Percentiles rank a stretch among this genome's conserved stretches.
Conservation (phyloP, 345 rosid genomes). For the Carallia brachiata region DNA sequence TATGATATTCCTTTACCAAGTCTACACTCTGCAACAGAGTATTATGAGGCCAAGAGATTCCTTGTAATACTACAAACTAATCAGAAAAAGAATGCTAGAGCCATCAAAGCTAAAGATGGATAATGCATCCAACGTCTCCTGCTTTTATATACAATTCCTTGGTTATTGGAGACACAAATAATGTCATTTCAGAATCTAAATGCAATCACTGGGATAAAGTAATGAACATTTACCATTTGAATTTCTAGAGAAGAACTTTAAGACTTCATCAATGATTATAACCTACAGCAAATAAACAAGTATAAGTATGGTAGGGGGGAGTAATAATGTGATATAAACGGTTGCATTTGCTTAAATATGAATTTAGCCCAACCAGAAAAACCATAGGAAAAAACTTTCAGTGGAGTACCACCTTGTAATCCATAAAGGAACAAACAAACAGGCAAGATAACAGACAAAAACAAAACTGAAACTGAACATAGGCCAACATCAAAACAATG, state of each 20-base stretch:
- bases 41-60: too few relatives aligned
- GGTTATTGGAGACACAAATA: background rate
- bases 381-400: too few relatives aligned
- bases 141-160: background rate
- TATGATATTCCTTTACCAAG: too few relatives aligned
- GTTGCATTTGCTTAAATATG: background rate
- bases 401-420: too few relatives aligned
- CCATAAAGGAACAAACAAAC: background rate
- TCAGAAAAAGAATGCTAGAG: too few relatives aligned
- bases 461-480: too few relatives aligned
- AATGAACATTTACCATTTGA: conserved; percentile 43
- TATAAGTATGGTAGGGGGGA: background rate
- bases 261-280: conserved; percentile 82
- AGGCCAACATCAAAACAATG: too few relatives aligned
- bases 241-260: conserved; percentile 90
- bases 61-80: too few relatives aligned
- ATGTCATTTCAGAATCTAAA: background rate
- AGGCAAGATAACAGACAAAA: background rate
- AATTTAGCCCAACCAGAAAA: background rate
- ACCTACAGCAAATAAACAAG: conserved; percentile 49
- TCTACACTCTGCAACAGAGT: too few relatives aligned
- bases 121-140: background rate
- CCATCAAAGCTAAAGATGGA: background rate
- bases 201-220: background rate
- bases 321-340: background rate